phyloP scores from a whole-genome alignment of 108 stramenopile genomes.

The Schizochytrium sp. region DNA sequence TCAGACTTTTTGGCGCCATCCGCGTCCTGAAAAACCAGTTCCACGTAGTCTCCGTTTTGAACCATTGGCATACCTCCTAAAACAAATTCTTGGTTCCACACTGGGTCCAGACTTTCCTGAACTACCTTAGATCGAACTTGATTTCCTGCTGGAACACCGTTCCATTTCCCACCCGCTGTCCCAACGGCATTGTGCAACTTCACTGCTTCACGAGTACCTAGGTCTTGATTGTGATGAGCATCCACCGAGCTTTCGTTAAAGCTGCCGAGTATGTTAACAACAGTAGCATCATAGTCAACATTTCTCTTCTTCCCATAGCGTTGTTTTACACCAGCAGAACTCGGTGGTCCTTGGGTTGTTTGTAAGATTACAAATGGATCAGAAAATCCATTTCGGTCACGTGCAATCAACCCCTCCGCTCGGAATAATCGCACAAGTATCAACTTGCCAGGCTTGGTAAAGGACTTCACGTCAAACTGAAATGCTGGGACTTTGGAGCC shows the following conservation, averaged over 20 bases:
- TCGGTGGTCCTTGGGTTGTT: background rate
- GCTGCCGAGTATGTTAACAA: too few relatives aligned
- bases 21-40: background rate
- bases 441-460: background rate
- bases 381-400: background rate
- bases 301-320: too few relatives aligned
- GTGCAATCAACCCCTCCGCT: background rate
- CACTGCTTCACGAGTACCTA: too few relatives aligned
- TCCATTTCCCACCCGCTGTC: background rate
- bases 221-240: too few relatives aligned
- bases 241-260: too few relatives aligned
- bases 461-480: background rate
- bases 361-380: background rate
- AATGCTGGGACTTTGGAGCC: background rate
- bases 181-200: background rate
- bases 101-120: background rate
- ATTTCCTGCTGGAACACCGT: background rate
- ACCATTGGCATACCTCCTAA: background rate
- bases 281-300: too few relatives aligned
- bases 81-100: slow-evolving; percentile 47
- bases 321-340: background rate
- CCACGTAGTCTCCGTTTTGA: slow-evolving; percentile 7
- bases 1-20: too few relatives aligned
- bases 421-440: background rate
- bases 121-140: background rate